Evolutionary conservation across 2,329 filamentous ascomycete species (phyloP).

Genomic region (Apiospora saccharicola): DNA sequence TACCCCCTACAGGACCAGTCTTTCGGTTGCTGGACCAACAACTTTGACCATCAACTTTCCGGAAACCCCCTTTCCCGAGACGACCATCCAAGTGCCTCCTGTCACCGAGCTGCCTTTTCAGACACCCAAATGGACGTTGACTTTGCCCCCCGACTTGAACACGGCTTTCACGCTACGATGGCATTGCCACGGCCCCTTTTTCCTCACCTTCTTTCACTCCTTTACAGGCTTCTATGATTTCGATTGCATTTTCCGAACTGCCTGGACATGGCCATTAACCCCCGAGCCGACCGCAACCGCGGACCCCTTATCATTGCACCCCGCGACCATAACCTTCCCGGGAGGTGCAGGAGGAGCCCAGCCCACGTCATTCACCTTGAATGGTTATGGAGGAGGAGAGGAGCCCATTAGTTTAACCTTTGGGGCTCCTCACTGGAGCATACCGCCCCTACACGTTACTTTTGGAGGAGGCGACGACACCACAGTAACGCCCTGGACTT

Average conservation of each 20-base stretch:
- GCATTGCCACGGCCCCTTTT: constrained; percentile 27
- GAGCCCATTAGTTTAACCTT: not conserved
- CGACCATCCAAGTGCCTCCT: not conserved
- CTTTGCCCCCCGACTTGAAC: not conserved
- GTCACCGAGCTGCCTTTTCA: not conserved
- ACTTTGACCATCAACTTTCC: constrained; percentile 30
- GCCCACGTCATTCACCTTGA: not conserved
- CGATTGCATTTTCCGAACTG: constrained; percentile 25
- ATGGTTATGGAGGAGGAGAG: not conserved
- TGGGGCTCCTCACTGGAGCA: not conserved
- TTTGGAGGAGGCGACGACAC: too few species aligned
- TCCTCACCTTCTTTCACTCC: constrained; percentile 27
- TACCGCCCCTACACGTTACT: not conserved
- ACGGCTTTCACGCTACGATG: constrained; percentile 26
- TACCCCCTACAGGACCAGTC: constrained; percentile 4
- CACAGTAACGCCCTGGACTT: too few species aligned
- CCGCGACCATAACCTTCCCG: not conserved
- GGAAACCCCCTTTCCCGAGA: not conserved
- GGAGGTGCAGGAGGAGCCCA: not conserved
- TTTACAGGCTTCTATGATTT: not conserved
- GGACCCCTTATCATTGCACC: not conserved
- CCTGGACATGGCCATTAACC: not conserved
- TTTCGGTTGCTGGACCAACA: constrained; percentile 28
- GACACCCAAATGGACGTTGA: not conserved
- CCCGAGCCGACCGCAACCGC: not conserved